Evolutionary conservation across 23 red algal species (phyloP).

Genomic region (Gracilariopsis chorda): DNA sequence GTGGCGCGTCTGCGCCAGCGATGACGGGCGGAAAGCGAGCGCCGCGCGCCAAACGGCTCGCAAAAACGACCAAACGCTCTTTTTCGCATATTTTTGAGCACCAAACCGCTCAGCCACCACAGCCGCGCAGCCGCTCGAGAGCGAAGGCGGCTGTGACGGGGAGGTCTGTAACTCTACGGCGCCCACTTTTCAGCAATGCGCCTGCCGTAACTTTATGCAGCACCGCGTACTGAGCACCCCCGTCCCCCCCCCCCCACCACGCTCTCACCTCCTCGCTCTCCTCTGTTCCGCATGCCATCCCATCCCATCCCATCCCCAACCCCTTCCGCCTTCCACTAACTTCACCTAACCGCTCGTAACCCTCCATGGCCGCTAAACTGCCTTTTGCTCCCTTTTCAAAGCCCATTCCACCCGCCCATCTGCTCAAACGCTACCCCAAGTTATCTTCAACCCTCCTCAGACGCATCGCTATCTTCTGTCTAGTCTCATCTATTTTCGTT

Average conservation of each 20-base stretch:
- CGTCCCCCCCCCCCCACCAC: not conserved
- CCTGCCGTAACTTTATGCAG: too few species aligned
- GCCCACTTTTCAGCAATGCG: too few species aligned
- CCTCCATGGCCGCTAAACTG: not conserved
- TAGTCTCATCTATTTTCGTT: not conserved
- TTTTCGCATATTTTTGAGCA: too few species aligned
- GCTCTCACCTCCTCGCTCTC: not conserved
- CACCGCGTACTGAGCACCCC: not conserved
- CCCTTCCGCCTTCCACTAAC: not conserved
- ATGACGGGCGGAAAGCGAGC: too few species aligned
- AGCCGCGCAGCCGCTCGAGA: too few species aligned
- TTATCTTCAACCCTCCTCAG: not conserved
- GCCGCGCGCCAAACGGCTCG: too few species aligned
- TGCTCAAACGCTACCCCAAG: not conserved
- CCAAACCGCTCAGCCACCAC: too few species aligned
- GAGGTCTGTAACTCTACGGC: too few species aligned
- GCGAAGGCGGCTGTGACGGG: too few species aligned
- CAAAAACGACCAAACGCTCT: too few species aligned
- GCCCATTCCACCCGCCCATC: not conserved
- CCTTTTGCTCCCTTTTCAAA: not conserved
- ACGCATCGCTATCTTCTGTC: not conserved
- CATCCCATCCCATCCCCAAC: not conserved
- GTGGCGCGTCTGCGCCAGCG: too few species aligned
- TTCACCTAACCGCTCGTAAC: too few species aligned
- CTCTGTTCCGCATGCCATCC: not conserved